phyloP scores from a whole-genome alignment of 192 early-diverging fungal genomes.

The Coemansia sp. region DNA sequence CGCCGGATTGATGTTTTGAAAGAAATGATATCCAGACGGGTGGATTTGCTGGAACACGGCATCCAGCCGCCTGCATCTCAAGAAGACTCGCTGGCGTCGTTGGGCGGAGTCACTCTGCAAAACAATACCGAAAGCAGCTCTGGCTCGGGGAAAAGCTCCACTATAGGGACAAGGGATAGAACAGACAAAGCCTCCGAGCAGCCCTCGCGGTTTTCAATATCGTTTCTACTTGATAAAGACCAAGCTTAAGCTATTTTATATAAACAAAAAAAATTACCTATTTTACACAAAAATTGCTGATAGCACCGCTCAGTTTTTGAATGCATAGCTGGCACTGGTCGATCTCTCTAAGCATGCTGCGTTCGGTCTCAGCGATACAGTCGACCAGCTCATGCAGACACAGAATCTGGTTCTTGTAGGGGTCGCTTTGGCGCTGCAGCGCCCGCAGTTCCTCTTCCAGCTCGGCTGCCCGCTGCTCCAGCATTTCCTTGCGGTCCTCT shows the following conservation, averaged over 20 bases:
- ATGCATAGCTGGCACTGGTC: conserved; percentile 33
- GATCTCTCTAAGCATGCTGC: conserved; percentile 38
- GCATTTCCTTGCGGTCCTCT: conserved; percentile 32
- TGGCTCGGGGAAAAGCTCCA: conserved; percentile 10
- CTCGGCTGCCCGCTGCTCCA: conserved; percentile 30
- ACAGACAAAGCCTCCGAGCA: neutral
- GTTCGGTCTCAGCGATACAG: conserved; percentile 36
- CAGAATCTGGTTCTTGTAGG: conserved; percentile 28
- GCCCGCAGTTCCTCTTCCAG: conserved; percentile 30
- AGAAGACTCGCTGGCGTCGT: neutral
- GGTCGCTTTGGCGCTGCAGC: conserved; percentile 35
- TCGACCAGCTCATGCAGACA: conserved; percentile 39
- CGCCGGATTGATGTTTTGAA: conserved; percentile 30
- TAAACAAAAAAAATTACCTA: neutral
- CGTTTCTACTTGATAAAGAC: conserved; percentile 25
- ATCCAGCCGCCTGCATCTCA: neutral
- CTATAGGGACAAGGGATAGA: neutral
- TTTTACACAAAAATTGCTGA: too few species aligned
- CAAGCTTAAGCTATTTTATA: neutral
- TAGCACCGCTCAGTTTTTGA: too few species aligned
- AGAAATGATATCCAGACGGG: conserved; percentile 13
- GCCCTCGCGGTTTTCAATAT: conserved; percentile 22
- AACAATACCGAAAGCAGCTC: conserved; percentile 13
- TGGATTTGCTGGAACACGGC: conserved; percentile 6
- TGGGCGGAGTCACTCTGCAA: neutral